Evolutionary conservation across 2,329 filamentous ascomycete species (phyloP).

Genomic region (Diaporthe humulicola): DNA sequence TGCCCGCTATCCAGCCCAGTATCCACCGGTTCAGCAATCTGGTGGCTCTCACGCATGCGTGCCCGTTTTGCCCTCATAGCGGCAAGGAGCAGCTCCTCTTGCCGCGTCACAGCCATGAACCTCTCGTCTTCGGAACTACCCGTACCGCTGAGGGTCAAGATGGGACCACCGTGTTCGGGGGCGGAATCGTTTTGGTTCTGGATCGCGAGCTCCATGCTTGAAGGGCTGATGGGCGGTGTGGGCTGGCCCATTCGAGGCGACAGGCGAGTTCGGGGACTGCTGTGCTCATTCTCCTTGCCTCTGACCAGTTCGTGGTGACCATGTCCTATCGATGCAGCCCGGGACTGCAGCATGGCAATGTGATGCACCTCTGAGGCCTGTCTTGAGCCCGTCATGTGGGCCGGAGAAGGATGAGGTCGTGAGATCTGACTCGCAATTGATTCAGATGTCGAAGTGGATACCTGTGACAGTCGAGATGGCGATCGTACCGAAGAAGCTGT

Average conservation of each 20-base stretch:
- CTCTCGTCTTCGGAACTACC: constrained; percentile 52
- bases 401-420: constrained; percentile 31
- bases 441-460: constrained; percentile 40
- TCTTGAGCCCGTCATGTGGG: neutral
- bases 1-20: neutral
- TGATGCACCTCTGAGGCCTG: constrained; percentile 33
- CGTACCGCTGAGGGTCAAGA: constrained; percentile 45
- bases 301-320: constrained; percentile 32
- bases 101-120: constrained; percentile 69
- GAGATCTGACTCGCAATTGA: constrained; percentile 33
- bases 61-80: constrained; percentile 70
- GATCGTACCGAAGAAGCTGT: constrained; percentile 52
- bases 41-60: constrained; percentile 61
- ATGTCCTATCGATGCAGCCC: constrained; percentile 21
- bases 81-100: constrained; percentile 70
- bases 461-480: constrained; percentile 46
- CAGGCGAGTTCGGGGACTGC: constrained; percentile 42
- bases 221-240: constrained; percentile 66
- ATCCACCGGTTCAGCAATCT: neutral
- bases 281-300: constrained; percentile 23
- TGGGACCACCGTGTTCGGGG: constrained; percentile 47
- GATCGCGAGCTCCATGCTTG: constrained; percentile 63
- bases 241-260: constrained; percentile 49
- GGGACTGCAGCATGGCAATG: constrained; percentile 38
- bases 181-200: constrained; percentile 48